These are phyloP conservation scores for Euphrasia arctica DNA, from an alignment of 305 asterid species.

Conservation along the genomic window DNA sequence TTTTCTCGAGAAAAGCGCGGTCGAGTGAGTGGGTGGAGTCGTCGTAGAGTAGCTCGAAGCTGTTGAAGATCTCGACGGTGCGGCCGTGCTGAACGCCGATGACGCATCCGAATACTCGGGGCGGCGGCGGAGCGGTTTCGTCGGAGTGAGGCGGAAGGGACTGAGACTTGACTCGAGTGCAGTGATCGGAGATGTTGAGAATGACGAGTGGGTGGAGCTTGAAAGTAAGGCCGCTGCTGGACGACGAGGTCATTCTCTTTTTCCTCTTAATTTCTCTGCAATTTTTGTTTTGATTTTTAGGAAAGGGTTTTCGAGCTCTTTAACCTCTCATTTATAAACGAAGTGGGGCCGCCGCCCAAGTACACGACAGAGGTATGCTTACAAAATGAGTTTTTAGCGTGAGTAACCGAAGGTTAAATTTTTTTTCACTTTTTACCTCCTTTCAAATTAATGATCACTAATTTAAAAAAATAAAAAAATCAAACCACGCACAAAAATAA, in stretches of 20 bases:
- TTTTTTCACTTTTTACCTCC: too few species aligned
- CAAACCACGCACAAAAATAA: too few species aligned
- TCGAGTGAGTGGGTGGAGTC: conserved; percentile 61
- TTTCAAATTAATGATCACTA: too few species aligned
- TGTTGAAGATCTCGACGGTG: conserved; percentile 95
- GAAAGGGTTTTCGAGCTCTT: too few species aligned
- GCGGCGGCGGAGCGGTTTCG: conserved; percentile 22
- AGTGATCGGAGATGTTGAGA: conserved; percentile 93
- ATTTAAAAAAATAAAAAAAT: too few species aligned
- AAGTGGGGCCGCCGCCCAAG: too few species aligned
- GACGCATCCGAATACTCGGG: conserved; percentile 93
- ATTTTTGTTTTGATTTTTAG: too few species aligned
- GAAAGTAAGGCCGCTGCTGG: conserved; percentile 93
- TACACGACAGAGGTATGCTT: too few species aligned
- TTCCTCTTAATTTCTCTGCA: background rate
- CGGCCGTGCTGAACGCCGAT: conserved; percentile 97
- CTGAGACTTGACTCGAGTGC: conserved; percentile 86
- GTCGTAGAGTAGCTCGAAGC: conserved; percentile 85
- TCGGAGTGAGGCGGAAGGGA: conserved; percentile 41
- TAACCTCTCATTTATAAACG: too few species aligned
- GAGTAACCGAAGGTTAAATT: too few species aligned
- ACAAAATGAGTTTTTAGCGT: too few species aligned
- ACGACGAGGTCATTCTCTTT: conserved; percentile 67
- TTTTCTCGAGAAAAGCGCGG: conserved; percentile 82
- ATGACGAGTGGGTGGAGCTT: conserved; percentile 95